Evolutionary conservation across 345 rosid species (phyloP).

Genomic region (Melaleuca alternifolia): DNA sequence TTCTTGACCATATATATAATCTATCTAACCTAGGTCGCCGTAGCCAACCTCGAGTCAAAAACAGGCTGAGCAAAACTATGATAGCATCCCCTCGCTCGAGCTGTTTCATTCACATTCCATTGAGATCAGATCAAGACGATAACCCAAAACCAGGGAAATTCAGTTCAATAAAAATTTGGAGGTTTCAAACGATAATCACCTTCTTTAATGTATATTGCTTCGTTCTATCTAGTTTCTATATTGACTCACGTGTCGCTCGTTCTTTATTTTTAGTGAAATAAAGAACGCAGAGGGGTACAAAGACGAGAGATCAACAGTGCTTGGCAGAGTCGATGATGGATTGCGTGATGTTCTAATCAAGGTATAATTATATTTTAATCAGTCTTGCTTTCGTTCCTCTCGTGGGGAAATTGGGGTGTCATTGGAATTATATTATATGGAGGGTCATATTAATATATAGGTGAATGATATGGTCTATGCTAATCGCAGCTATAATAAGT

Average conservation of each 20-base stretch:
- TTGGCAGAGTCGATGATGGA: background rate
- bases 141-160: background rate
- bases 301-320: background rate
- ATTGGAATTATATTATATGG: background rate
- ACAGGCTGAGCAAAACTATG: background rate
- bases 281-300: background rate
- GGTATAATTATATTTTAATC: background rate
- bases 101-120: background rate
- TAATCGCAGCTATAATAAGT: background rate
- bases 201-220: background rate
- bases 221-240: background rate
- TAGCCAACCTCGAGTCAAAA: background rate
- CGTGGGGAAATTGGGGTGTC: background rate
- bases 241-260: background rate
- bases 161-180: background rate
- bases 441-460: background rate
- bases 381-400: background rate
- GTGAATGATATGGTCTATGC: background rate
- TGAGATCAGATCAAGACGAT: background rate
- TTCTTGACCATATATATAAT: background rate
- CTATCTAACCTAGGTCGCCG: background rate
- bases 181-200: background rate
- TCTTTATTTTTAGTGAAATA: background rate
- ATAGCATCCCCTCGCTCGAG: background rate
- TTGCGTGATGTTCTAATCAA: background rate